Evolutionary conservation across 2,329 filamentous ascomycete species (phyloP).

Genomic region (Paradendryphiella salina): DNA sequence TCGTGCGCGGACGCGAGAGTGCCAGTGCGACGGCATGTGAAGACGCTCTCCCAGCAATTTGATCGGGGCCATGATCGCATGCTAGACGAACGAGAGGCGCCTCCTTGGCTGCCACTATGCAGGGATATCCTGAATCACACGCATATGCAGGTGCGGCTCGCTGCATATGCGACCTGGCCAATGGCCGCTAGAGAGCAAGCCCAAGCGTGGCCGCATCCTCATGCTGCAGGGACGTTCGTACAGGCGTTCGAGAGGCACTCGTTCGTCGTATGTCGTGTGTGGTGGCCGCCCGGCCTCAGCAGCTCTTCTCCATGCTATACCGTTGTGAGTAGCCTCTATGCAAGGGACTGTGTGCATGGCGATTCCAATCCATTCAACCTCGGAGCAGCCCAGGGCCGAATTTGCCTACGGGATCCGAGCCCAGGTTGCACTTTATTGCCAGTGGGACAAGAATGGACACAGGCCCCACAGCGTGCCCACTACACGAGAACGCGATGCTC

Average conservation of each 20-base stretch:
- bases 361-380: slow-evolving; percentile 9
- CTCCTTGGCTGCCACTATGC: slow-evolving; percentile 22
- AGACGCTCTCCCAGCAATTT: slow-evolving; percentile 23
- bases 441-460: slow-evolving; percentile 39
- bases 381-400: slow-evolving; percentile 20
- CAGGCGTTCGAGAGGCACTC: slow-evolving; percentile 9
- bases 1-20: slow-evolving; percentile 9
- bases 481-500: slow-evolving; percentile 31
- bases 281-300: too few species aligned
- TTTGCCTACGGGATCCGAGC: slow-evolving; percentile 34
- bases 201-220: slow-evolving; percentile 35
- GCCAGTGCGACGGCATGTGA: slow-evolving; percentile 29
- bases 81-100: slow-evolving; percentile 22
- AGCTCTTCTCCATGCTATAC: too few species aligned
- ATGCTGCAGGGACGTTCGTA: slow-evolving; percentile 46
- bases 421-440: slow-evolving; percentile 36
- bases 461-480: slow-evolving; percentile 37
- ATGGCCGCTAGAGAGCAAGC: slow-evolving; percentile 17
- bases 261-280: too few species aligned
- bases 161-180: slow-evolving; percentile 40
- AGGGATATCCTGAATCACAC: slow-evolving; percentile 42
- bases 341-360: background rate
- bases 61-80: slow-evolving; percentile 31
- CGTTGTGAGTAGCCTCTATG: too few species aligned
- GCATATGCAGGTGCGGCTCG: slow-evolving; percentile 47